phyloP scores from a whole-genome alignment of 495 filamentous ascomycete species.

The Aspergillus hancockii region DNA sequence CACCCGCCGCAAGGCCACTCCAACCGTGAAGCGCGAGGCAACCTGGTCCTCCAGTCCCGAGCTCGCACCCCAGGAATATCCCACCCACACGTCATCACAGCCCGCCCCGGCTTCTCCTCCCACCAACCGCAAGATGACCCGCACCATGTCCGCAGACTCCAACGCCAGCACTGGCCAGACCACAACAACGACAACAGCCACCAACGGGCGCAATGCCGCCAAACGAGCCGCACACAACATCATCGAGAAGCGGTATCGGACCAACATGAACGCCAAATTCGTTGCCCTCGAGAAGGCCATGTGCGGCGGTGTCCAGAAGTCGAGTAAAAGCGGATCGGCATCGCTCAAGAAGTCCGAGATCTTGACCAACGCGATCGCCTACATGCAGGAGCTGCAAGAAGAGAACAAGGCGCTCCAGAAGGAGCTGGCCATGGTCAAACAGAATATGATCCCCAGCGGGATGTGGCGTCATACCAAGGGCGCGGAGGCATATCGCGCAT shows the following conservation, averaged over 20 bases:
- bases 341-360: slow-evolving; percentile 57
- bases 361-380: slow-evolving; percentile 68
- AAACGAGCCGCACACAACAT: slow-evolving; percentile 55
- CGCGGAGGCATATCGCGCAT: slow-evolving; percentile 2
- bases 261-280: slow-evolving; percentile 57
- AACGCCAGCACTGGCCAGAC: slow-evolving; percentile 23
- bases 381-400: slow-evolving; percentile 58
- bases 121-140: slow-evolving; percentile 30
- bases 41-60: slow-evolving; percentile 41
- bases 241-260: slow-evolving; percentile 55
- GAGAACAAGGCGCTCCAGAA: slow-evolving; percentile 41
- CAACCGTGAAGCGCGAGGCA: slow-evolving; percentile 11
- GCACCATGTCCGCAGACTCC: slow-evolving; percentile 35
- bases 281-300: slow-evolving; percentile 45
- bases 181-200: slow-evolving; percentile 16
- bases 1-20: slow-evolving; percentile 16
- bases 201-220: slow-evolving; percentile 41
- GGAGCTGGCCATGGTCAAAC: slow-evolving; percentile 40
- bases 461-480: slow-evolving; percentile 30
- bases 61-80: slow-evolving; percentile 32
- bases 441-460: slow-evolving; percentile 34
- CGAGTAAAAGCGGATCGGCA: slow-evolving; percentile 29
- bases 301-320: slow-evolving; percentile 29
- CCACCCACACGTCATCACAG: slow-evolving; percentile 12
- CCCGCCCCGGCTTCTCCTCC: slow-evolving; percentile 19